A percentile compares a stretch with the other conserved stretches of the same genome.
phyloP scores from a whole-genome alignment of 345 rosid genomes.

The Angophora floribunda region DNA sequence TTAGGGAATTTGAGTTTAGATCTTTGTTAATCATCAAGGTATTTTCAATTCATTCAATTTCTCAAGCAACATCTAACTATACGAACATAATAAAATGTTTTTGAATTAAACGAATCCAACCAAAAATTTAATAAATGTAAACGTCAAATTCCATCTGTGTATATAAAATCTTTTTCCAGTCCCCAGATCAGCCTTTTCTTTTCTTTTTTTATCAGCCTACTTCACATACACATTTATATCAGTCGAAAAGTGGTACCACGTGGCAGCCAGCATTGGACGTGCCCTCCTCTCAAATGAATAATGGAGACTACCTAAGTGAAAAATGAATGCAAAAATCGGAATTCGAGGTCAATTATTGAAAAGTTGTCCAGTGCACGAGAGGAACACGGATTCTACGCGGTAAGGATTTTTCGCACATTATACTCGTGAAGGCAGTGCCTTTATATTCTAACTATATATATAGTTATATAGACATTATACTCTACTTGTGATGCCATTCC shows the following conservation, averaged over 20 bases:
- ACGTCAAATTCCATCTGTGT: too few species aligned
- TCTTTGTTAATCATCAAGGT: neutral
- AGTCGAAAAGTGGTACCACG: neutral
- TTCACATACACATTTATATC: neutral
- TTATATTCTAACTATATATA: too few species aligned
- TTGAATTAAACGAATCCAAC: neutral
- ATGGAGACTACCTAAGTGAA: neutral
- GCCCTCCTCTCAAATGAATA: neutral
- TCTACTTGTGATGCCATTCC: neutral
- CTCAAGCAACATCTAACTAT: neutral
- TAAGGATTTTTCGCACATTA: neutral
- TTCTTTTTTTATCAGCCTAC: neutral
- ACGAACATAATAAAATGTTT: neutral
- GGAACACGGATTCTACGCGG: neutral
- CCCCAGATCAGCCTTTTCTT: neutral
- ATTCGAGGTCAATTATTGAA: neutral
- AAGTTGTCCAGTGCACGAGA: neutral
- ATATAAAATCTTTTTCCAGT: neutral
- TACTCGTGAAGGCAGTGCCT: too few species aligned
- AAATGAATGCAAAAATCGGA: neutral
- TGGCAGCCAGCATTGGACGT: neutral
- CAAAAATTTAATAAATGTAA: neutral
- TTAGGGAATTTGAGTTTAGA: neutral
- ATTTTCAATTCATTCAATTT: neutral
- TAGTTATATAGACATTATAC: too few species aligned